Percentiles rank a stretch among this genome's conserved stretches.
Conservation (phyloP, 179 eudicot genomes). For the Silene vulgaris region DNA sequence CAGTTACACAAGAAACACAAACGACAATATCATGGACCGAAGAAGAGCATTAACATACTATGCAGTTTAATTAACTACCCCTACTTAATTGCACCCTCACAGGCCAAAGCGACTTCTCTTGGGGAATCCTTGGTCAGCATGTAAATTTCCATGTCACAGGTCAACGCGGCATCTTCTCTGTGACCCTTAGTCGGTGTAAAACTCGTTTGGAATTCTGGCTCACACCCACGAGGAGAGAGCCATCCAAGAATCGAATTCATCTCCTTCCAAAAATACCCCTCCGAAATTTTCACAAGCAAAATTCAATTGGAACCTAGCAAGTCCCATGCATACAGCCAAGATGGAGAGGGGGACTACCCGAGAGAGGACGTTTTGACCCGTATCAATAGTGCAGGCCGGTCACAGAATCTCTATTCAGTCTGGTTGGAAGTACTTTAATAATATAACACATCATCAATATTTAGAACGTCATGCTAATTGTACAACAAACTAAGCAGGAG, state of each 20-base stretch:
- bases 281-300: neutral
- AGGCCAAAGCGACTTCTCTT: neutral
- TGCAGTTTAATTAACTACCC: neutral
- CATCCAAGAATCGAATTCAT: neutral
- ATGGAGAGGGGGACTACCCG: neutral
- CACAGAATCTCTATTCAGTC: conserved; percentile 5
- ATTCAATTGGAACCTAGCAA: neutral
- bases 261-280: neutral
- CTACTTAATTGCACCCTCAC: neutral
- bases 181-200: neutral
- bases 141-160: neutral
- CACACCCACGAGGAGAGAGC: neutral
- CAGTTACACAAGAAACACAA: neutral
- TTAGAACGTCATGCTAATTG: conserved; percentile 7
- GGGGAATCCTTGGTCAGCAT: neutral
- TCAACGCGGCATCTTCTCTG: neutral
- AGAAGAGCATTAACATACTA: no score
- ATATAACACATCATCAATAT: conserved; percentile 8
- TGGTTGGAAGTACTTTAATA: neutral
- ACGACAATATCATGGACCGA: neutral
- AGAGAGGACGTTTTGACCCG: neutral
- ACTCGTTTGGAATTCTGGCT: neutral
- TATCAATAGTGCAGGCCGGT: neutral
- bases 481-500: conserved; percentile 17
- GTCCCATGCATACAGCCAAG: neutral